Evolutionary conservation across 805 yeast genomes (phyloP), one percentile per base, ranked within the genome.

Genomic region (Komagataella ulmi): DNA sequence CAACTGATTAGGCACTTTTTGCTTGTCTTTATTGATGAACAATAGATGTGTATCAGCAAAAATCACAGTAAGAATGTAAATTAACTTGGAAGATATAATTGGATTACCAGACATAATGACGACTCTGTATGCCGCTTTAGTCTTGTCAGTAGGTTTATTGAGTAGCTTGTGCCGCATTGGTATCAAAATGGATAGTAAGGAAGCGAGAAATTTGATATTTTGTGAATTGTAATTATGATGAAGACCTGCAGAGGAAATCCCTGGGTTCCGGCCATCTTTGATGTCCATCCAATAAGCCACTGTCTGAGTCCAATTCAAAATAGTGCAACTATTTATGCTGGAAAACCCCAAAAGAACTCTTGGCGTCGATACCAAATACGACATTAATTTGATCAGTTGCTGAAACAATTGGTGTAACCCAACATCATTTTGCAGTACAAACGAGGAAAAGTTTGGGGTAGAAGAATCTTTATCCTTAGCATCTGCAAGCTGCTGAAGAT

Each of bases 41-140:
- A 53, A 52, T 48, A 58, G 59, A 30, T 53, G 48, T 43, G 63
- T 67, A 55, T 71, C 70, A 1, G 76, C 73, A 6, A 78, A 59
- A 24, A 78, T 55, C 0, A 79, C 82, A 51, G 75, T 71, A n/a
- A 78, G 56, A 7, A 78, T 76, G 51, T 77, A 75, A 0, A 77
- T 65, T 49, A 78, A 64, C 57, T 77, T 77, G 54, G 78, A 79
- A 4, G 81, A 80, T 4, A 78, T 79, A 24, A 70, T 71, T 2
- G 82, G 80, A 55, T 78, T 78, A 7, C 79, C 78, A 0, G 82
- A 78, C 70, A 75, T 73, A 2, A 78, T 65, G 3, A 77, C 77
- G 1, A 77, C 68, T 47, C 82, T 60, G 2, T 71, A 65, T 6
- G 70, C 58, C 24, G 64, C 65, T 40, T 59, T 58, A 1, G 59